Evolutionary conservation across 345 rosid genomes (phyloP).

Genomic region (Eucalyptus rudis): DNA sequence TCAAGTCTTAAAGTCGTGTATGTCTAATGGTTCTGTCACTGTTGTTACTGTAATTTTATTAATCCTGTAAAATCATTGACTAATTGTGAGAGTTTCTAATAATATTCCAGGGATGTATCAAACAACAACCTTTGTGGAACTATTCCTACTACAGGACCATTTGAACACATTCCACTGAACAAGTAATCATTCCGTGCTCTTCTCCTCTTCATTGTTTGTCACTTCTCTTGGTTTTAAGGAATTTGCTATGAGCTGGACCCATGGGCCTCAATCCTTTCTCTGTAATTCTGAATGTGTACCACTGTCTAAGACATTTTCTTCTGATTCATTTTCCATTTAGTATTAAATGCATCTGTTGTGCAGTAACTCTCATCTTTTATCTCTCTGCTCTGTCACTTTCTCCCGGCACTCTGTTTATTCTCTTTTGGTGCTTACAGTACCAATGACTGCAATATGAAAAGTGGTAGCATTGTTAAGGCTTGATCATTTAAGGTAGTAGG

Average conservation of each 20-base stretch:
- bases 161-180: constrained; percentile 69
- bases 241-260: background rate
- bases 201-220: background rate
- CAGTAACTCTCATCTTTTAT: background rate
- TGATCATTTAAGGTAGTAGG: background rate
- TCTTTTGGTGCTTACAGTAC: background rate
- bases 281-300: background rate
- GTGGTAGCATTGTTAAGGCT: background rate
- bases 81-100: background rate
- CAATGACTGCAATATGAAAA: background rate
- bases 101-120: constrained; percentile 63
- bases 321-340: background rate
- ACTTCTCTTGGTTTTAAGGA: background rate
- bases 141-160: constrained; percentile 85
- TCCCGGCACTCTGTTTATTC: background rate
- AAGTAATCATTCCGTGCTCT: constrained; percentile 37
- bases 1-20: constrained; percentile 71
- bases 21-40: constrained; percentile 3
- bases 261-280: background rate
- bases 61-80: background rate
- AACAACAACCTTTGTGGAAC: constrained; percentile 92
- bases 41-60: background rate
- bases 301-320: background rate
- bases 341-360: background rate
- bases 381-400: background rate